phyloP scores from a whole-genome alignment of 345 rosid genomes.

The Aegle marmelos region DNA sequence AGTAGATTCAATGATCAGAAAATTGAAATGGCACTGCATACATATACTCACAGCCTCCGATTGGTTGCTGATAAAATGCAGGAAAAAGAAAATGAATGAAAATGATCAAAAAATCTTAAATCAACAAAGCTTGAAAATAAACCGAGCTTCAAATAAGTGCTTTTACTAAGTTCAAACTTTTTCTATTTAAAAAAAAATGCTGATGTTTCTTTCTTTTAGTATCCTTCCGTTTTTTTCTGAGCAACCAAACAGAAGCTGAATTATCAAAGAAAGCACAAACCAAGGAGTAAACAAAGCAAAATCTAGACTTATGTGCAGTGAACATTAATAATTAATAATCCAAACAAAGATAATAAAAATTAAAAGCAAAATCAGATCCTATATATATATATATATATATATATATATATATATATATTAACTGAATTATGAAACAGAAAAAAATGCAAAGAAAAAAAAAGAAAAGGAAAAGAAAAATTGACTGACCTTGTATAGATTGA shows the following conservation, averaged over 20 bases:
- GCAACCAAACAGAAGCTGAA: slow-evolving; percentile 42
- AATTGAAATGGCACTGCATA: neutral
- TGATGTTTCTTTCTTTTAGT: slow-evolving; percentile 7
- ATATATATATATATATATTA: neutral
- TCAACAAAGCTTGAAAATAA: slow-evolving; percentile 1
- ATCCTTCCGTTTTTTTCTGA: slow-evolving; percentile 40
- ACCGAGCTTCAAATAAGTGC: neutral
- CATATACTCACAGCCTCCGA: slow-evolving; percentile 23
- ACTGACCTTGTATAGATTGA: slow-evolving; percentile 20
- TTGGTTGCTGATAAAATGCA: slow-evolving; percentile 31
- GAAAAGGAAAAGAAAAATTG: neutral
- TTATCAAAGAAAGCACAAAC: neutral
- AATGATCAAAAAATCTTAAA: neutral
- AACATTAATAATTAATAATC: slow-evolving; percentile 3
- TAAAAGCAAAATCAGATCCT: neutral
- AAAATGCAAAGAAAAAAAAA: neutral
- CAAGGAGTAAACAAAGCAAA: slow-evolving; percentile 7
- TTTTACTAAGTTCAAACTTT: slow-evolving; percentile 11
- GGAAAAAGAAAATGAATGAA: neutral
- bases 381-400: too few relatives aligned
- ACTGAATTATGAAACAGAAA: neutral
- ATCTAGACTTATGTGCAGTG: neutral
- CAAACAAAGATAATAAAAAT: neutral
- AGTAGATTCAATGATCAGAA: slow-evolving; percentile 4
- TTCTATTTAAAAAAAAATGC: neutral